Conservation (phyloP, 345 rosid species). For the Turnera subulata region DNA sequence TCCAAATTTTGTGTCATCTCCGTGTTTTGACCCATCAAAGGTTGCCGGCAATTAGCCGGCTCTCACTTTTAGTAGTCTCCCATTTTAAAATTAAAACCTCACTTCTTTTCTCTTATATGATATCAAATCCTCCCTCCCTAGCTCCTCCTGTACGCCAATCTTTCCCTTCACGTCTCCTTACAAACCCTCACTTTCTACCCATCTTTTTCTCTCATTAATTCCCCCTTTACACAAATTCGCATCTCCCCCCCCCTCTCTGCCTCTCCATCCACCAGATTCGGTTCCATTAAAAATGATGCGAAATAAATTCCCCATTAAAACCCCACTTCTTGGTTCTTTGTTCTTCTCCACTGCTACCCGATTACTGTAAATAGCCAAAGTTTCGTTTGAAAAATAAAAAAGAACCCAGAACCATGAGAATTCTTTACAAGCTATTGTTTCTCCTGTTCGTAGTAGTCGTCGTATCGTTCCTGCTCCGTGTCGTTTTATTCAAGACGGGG, state of each 20-base stretch:
- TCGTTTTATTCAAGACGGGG: constrained; percentile 54
- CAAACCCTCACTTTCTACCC: neutral
- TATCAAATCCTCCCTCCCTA: neutral
- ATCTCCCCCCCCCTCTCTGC: neutral
- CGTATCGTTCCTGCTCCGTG: constrained; percentile 19
- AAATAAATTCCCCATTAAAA: neutral
- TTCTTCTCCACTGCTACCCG: too few relatives aligned
- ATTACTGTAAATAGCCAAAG: too few relatives aligned
- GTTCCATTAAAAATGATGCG: neutral
- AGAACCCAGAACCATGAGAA: constrained; percentile 25
- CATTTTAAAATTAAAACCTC: neutral
- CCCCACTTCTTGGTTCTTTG: neutral
- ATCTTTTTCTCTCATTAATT: neutral
- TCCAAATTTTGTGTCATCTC: neutral
- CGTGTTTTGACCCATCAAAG: constrained; percentile 10
- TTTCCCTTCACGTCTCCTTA: neutral
- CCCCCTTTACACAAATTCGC: neutral
- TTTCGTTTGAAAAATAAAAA: neutral
- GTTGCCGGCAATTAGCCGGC: constrained; percentile 13
- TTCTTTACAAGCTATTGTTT: constrained; percentile 7
- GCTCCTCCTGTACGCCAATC: neutral
- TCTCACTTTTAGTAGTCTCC: neutral
- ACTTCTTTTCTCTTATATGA: neutral
- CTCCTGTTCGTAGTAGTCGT: neutral
- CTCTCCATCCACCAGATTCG: neutral